Evolutionary conservation across 2,329 filamentous ascomycete species (phyloP), one percentile per base, ranked within the genome.

Genomic region (Orbilia blumenaviensis): DNA sequence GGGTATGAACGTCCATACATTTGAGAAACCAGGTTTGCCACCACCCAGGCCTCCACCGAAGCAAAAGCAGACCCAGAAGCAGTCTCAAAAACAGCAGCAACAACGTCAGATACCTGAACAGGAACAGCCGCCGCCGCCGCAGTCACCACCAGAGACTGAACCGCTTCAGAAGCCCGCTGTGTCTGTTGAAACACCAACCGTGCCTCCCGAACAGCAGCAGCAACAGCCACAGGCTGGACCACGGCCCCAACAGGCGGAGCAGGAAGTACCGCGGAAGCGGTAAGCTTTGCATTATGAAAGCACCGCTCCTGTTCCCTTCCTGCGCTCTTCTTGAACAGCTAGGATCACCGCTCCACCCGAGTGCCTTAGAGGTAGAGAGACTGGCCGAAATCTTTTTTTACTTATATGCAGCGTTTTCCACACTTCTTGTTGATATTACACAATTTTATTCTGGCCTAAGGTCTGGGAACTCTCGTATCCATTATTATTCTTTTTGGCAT

Each of bases 201-300:
- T 56, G 8, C 21, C 56, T 27, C 46, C 56, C 14, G 66, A 71
- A n/a, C 66, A 71, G 32, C 56, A 42, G 36, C 44, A 32, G 27
- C 66, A 48, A 38, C 56, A 32, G 18, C 46, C 56, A 10, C 66
- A 62, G 32, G 66, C 29, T 10, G 54, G 48, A 21, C 44, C 66
- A 7, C 16, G 54, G 34, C 54, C 66, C 3, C 66, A 56, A 16
- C 29, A 56, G 16, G 32, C 52, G 10, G 52, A 56, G 38, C 52
- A 69, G 21, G 72, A 68, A 34, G 58, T 61, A n/a, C 58, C 56
- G 23, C 64, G 72, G 64, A 76, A 76, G 34, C 58, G 66, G 42
- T 76, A 76, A n/a, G 50, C 21, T 32, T 18, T 14, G 27, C 23
- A 29, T 8, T 41, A n/a, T 16, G 44, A 46, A 21, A 21, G 29